Base-by-base conservation (phyloP, 345 rosid genomes). In the Litchi chinensis region DNA sequence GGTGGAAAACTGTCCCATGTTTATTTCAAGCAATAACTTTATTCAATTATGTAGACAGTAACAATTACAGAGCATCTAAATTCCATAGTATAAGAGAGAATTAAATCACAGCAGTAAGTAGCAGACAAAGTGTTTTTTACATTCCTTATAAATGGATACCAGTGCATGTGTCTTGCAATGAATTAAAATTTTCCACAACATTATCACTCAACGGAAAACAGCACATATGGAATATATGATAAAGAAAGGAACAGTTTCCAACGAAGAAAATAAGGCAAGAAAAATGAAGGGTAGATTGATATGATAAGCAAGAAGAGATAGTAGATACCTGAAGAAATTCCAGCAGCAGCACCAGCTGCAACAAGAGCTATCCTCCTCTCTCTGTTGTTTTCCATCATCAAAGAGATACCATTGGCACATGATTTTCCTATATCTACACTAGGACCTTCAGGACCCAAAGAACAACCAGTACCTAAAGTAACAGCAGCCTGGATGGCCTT, bases 281-380 rank as follows among this genome's bases (percentile, higher is more conserved):
- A 12, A 28, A 50, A 63, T 7, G 32, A 63, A 68, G 32, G 13
- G 57, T 52, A 13, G 16, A 52, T 16, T 54, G 8, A 54, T 65
- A 74, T 40, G 22, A 63, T 13, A 77, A 8, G 59, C 46, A 18
- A 15, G 59, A 57, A 10, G 19, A 54, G 19, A 32, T 32, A 32
- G 12, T 22, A 44, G 16, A 71, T 82, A 95, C 99, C 99, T 83
- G 97, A 91, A 75, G 99, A 90, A 88, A 96, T 96, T 72, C 99
- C 99, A 87, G 98, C 87, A 0, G 97, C 99, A 1, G 99, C 98
- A 83, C 98, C 99, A 80, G 99, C 99, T 54, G 97, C 98, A 62
- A 95, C 88, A 78, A 96, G 98, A 82, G 98, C 96, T 65, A 90
- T 96, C 81, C 89, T 92, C 83, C 97, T 90, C 77, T 96, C 99